Conservation (phyloP, 2,329 filamentous ascomycete genomes). For the Epichloe uncinata region DNA sequence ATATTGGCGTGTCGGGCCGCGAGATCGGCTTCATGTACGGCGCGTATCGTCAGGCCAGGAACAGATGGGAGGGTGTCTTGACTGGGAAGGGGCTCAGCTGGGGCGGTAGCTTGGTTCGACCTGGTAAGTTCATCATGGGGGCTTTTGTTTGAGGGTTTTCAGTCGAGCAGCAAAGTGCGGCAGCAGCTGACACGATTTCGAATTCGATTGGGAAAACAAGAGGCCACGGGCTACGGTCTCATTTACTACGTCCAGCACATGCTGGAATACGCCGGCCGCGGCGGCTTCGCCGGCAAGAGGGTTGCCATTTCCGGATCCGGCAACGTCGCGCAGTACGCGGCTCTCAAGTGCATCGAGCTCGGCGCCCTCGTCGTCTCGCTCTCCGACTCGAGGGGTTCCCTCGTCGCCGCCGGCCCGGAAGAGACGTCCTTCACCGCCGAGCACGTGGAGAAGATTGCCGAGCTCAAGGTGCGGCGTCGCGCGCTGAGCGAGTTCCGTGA, state of each 20-base stretch:
- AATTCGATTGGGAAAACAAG: slow-evolving; percentile 21
- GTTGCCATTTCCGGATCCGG: slow-evolving; percentile 94
- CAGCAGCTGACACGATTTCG: not conserved
- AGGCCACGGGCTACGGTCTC: slow-evolving; percentile 93
- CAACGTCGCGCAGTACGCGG: slow-evolving; percentile 96
- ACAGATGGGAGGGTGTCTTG: slow-evolving; percentile 89
- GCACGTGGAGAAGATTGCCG: slow-evolving; percentile 65
- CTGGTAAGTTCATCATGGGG: slow-evolving; percentile 26
- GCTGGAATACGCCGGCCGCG: slow-evolving; percentile 81
- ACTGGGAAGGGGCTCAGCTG: slow-evolving; percentile 90
- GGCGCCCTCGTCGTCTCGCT: slow-evolving; percentile 86
- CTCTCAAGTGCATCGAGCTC: slow-evolving; percentile 91
- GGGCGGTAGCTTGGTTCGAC: slow-evolving; percentile 88
- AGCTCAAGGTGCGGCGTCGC: slow-evolving; percentile 78
- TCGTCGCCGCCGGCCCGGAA: slow-evolving; percentile 56
- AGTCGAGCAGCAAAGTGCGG: not conserved
- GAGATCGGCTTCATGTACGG: slow-evolving; percentile 96
- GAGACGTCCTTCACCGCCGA: slow-evolving; percentile 57
- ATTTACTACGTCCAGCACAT: slow-evolving; percentile 96
- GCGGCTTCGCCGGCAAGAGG: slow-evolving; percentile 78
- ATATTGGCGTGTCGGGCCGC: slow-evolving; percentile 84
- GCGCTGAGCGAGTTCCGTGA: slow-evolving; percentile 57
- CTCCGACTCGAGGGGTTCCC: slow-evolving; percentile 78
- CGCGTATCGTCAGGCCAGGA: slow-evolving; percentile 75
- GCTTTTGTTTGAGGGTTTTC: not conserved